Evolutionary conservation across 2,329 filamentous ascomycete species (phyloP).

Genomic region (Arthrobotrys sinensis): DNA sequence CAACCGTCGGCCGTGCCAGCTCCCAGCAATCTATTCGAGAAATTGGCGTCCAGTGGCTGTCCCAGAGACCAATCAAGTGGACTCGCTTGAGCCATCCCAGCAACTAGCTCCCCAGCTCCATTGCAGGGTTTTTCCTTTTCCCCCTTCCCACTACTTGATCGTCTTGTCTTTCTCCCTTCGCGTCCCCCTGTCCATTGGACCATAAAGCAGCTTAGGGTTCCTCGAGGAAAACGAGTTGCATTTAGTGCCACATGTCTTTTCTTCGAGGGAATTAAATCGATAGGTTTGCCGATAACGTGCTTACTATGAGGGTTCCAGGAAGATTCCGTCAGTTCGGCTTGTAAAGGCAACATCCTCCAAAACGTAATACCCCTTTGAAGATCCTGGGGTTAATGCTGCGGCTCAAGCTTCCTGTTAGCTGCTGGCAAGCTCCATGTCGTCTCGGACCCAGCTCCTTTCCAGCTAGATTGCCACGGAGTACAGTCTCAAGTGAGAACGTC

Average conservation of each 20-base stretch:
- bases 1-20: slow-evolving; percentile 34
- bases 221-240: slow-evolving; percentile 19
- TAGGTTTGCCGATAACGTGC: slow-evolving; percentile 44
- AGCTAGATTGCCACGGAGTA: slow-evolving; percentile 8
- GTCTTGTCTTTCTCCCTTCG: slow-evolving; percentile 29
- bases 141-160: slow-evolving; percentile 28
- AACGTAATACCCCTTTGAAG: slow-evolving; percentile 22
- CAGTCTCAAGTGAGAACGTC: neutral
- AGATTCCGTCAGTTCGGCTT: slow-evolving; percentile 55
- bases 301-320: slow-evolving; percentile 9
- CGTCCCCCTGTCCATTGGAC: slow-evolving; percentile 34
- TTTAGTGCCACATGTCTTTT: slow-evolving; percentile 48
- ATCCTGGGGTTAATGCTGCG: slow-evolving; percentile 34
- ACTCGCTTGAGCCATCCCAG: slow-evolving; percentile 56
- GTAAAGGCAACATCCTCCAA: slow-evolving; percentile 46
- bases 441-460: slow-evolving; percentile 16
- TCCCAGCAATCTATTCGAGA: slow-evolving; percentile 52
- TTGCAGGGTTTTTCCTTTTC: slow-evolving; percentile 41
- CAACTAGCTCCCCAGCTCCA: slow-evolving; percentile 31
- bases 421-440: slow-evolving; percentile 24
- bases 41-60: slow-evolving; percentile 43
- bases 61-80: slow-evolving; percentile 54
- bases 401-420: slow-evolving; percentile 54
- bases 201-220: slow-evolving; percentile 19
- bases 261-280: slow-evolving; percentile 33